These are phyloP conservation scores for Sophora flavescens DNA, from an alignment of 306 rosid species.

Conservation along the genomic window DNA sequence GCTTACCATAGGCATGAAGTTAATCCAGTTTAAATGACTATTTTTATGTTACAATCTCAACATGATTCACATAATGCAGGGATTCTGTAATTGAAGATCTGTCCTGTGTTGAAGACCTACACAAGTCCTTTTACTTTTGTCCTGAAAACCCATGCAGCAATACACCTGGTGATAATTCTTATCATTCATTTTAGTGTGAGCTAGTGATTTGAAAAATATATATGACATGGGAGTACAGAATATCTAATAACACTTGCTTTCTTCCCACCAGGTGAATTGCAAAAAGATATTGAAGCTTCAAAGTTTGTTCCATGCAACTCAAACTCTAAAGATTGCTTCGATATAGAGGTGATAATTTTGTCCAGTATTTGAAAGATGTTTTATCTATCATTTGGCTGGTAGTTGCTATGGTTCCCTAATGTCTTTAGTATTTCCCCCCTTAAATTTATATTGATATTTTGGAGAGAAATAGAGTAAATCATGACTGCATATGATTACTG, in stretches of 20 bases:
- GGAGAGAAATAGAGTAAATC: conserved; percentile 23
- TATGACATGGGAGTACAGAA: conserved; percentile 42
- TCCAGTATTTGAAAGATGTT: conserved; percentile 15
- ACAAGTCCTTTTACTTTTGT: conserved; percentile 52
- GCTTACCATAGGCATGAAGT: conserved; percentile 45
- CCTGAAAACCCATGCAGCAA: conserved; percentile 55
- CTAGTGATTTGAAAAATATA: conserved; percentile 35
- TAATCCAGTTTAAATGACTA: conserved; percentile 22
- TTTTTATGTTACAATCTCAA: conserved; percentile 41
- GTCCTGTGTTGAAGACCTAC: conserved; percentile 51
- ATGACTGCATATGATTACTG: conserved; percentile 15
- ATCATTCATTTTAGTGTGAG: conserved; percentile 21
- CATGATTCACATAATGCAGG: conserved; percentile 61
- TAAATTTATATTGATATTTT: not conserved
- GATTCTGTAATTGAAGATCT: conserved; percentile 69
- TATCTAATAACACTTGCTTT: conserved; percentile 43
- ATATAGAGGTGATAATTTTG: conserved; percentile 57
- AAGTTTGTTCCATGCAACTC: conserved; percentile 52
- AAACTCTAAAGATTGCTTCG: conserved; percentile 39
- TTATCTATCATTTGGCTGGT: not conserved
- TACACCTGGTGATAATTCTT: conserved; percentile 46
- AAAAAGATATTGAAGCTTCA: conserved; percentile 44
- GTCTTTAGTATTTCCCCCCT: not conserved
- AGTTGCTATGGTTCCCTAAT: not conserved
- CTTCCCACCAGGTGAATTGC: conserved; percentile 52